Conservation (phyloP, 352 stramenopile species). For the Globisporangium barbulae region DNA sequence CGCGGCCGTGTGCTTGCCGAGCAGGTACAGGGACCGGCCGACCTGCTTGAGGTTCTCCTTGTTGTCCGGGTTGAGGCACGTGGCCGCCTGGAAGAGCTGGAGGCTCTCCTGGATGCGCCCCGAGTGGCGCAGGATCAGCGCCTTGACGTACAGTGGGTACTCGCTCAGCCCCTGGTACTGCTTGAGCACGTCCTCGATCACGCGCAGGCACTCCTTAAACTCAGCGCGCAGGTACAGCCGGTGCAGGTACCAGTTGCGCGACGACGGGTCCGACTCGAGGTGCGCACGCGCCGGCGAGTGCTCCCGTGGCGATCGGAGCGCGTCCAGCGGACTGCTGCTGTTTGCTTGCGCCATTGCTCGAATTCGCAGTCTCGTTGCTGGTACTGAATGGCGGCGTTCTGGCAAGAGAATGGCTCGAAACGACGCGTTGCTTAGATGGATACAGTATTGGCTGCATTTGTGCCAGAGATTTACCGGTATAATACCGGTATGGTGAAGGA, state of each 20-base stretch:
- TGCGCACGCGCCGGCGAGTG: conserved; percentile 25
- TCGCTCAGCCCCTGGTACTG: conserved; percentile 85
- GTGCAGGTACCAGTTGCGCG: conserved; percentile 85
- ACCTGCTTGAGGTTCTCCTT: conserved; percentile 92
- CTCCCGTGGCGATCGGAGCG: conserved; percentile 53
- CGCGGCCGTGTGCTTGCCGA: conserved; percentile 89
- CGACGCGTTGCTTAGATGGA: not conserved
- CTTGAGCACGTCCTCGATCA: conserved; percentile 89
- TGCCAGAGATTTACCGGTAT: not conserved
- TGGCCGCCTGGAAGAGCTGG: conserved; percentile 90
- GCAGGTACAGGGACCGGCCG: conserved; percentile 66
- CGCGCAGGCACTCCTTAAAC: conserved; percentile 83
- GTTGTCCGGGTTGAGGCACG: conserved; percentile 90
- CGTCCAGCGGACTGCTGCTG: conserved; percentile 34
- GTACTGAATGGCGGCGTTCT: not conserved
- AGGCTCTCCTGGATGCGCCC: conserved; percentile 89
- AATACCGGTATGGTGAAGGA: not conserved
- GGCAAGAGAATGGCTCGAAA: not conserved
- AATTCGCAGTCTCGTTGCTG: not conserved
- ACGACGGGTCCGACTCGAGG: conserved; percentile 39
- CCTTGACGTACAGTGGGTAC: conserved; percentile 92
- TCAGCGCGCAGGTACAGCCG: conserved; percentile 82
- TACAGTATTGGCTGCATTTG: conserved; percentile 1
- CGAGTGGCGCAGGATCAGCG: conserved; percentile 85
- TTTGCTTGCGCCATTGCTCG: conserved; percentile 7